phyloP scores from a whole-genome alignment of 495 filamentous ascomycete species.

The Tuber umbilicatum region DNA sequence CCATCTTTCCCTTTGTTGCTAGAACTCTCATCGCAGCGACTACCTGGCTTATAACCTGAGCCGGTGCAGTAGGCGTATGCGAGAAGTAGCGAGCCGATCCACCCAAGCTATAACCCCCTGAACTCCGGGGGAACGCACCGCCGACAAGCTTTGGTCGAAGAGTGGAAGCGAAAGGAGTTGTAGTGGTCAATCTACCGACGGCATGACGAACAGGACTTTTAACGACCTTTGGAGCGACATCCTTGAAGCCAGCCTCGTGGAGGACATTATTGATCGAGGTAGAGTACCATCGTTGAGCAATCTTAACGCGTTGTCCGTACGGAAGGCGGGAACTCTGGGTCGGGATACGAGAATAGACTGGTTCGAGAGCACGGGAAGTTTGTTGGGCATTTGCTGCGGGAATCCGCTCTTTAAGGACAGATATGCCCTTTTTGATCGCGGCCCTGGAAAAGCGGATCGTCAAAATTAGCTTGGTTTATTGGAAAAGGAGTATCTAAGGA shows the following conservation, averaged over 20 bases:
- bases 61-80: slow-evolving; percentile 72
- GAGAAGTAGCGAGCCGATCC: slow-evolving; percentile 75
- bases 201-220: slow-evolving; percentile 41
- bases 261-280: slow-evolving; percentile 24
- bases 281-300: slow-evolving; percentile 32
- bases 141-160: slow-evolving; percentile 89
- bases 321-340: slow-evolving; percentile 13
- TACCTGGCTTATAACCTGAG: slow-evolving; percentile 91
- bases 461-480: not conserved
- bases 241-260: slow-evolving; percentile 7
- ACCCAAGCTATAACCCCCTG: slow-evolving; percentile 75
- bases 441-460: slow-evolving; percentile 20
- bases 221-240: slow-evolving; percentile 9
- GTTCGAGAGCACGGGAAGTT: slow-evolving; percentile 27
- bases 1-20: slow-evolving; percentile 75
- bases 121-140: slow-evolving; percentile 73
- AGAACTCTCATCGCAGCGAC: slow-evolving; percentile 85
- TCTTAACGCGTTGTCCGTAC: slow-evolving; percentile 18
- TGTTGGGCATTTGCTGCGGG: slow-evolving; percentile 19
- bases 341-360: slow-evolving; percentile 26
- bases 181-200: slow-evolving; percentile 60
- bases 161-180: slow-evolving; percentile 80
- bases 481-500: not conserved
- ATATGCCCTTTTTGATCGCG: slow-evolving; percentile 34
- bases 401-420: slow-evolving; percentile 29